phyloP scores from a whole-genome alignment of 2,329 filamentous ascomycete genomes.

The Gnomoniopsis sp. region DNA sequence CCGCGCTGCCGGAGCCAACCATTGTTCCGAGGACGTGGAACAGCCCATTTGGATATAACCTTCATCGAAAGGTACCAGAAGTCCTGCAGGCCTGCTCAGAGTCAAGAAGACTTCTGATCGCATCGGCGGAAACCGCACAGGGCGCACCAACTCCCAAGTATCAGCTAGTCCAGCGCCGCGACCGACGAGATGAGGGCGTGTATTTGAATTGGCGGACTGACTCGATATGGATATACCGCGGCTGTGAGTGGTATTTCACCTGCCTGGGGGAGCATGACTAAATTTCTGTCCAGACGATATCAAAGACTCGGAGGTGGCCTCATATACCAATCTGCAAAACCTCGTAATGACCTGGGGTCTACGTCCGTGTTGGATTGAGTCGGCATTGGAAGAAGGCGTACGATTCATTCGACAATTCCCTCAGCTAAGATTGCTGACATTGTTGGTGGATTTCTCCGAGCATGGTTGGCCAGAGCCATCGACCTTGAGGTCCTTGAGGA shows the following conservation, averaged over 20 bases:
- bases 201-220: constrained; percentile 16
- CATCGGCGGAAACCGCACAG: not conserved
- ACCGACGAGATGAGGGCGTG: constrained; percentile 12
- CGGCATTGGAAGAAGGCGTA: constrained; percentile 15
- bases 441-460: constrained; percentile 18
- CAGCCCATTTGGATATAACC: constrained; percentile 12
- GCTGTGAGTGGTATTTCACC: constrained; percentile 9
- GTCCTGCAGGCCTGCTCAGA: constrained; percentile 18
- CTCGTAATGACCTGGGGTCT: constrained; percentile 21
- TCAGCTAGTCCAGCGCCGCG: constrained; percentile 10
- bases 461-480: constrained; percentile 17
- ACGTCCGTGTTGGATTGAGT: constrained; percentile 19
- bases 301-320: constrained; percentile 5
- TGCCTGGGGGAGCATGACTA: not conserved
- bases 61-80: constrained; percentile 10
- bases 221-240: constrained; percentile 18
- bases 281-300: constrained; percentile 9
- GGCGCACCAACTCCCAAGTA: not conserved
- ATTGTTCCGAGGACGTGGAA: constrained; percentile 17
- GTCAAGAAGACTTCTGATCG: constrained; percentile 14
- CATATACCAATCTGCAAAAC: constrained; percentile 12
- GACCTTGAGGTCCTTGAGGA: constrained; percentile 9
- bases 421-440: constrained; percentile 12
- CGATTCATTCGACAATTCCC: constrained; percentile 15
- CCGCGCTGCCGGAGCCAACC: constrained; percentile 10